Evolutionary conservation across 768 basidiomycete species (phyloP).

Genomic region (Phlebiopsis flavidoalba): DNA sequence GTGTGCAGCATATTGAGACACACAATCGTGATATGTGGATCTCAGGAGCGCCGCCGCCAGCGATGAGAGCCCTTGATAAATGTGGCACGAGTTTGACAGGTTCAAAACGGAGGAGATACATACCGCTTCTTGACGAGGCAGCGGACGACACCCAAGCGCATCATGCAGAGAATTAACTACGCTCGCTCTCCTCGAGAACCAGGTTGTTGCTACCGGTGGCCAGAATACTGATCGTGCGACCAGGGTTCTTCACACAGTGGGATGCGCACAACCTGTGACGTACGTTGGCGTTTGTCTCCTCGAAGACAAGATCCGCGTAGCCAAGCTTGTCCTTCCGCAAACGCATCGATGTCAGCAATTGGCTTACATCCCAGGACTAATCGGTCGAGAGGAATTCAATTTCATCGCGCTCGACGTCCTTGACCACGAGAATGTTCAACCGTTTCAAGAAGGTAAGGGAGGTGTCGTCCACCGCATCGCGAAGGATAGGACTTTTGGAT

Average conservation of each 20-base stretch:
- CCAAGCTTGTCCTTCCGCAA: slow-evolving; percentile 98
- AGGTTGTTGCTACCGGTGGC: slow-evolving; percentile 91
- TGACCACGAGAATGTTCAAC: slow-evolving; percentile 92
- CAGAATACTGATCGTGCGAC: slow-evolving; percentile 91
- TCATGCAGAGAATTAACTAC: slow-evolving; percentile 98
- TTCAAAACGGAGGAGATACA: slow-evolving; percentile 16
- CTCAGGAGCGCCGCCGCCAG: slow-evolving; percentile 96
- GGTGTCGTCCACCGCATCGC: slow-evolving; percentile 98
- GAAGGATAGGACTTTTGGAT: slow-evolving; percentile 99
- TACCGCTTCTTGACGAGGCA: slow-evolving; percentile 98
- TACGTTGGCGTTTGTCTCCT: slow-evolving; percentile 79
- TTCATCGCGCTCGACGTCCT: slow-evolving; percentile 98
- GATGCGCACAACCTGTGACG: slow-evolving; percentile 90
- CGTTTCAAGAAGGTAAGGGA: slow-evolving; percentile 97
- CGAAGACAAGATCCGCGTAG: slow-evolving; percentile 91
- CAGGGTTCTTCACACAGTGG: slow-evolving; percentile 89
- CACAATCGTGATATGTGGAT: slow-evolving; percentile 91
- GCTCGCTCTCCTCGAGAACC: slow-evolving; percentile 95
- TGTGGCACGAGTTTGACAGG: not conserved
- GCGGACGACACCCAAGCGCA: slow-evolving; percentile 95
- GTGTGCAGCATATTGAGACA: slow-evolving; percentile 90
- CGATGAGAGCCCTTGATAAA: slow-evolving; percentile 72
- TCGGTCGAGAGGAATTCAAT: slow-evolving; percentile 97
- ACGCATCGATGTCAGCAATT: slow-evolving; percentile 94
- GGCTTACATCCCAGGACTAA: slow-evolving; percentile 93